Conservation (phyloP, 345 rosid genomes). For the Linum trigynum region DNA sequence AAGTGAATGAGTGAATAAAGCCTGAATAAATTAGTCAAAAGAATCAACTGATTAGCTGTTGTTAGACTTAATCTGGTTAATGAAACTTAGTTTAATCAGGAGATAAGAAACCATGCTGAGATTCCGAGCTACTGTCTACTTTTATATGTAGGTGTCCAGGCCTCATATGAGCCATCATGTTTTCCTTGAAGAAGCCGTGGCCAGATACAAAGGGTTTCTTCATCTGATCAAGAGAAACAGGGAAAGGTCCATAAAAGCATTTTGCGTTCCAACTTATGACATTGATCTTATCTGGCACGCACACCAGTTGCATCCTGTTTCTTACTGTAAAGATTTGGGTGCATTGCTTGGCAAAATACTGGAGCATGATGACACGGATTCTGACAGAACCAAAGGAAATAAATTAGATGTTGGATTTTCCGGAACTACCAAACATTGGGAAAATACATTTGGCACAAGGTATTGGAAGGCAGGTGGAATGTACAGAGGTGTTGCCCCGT, state of each 20-base stretch:
- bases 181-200: constrained; percentile 72
- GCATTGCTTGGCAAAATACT: constrained; percentile 57
- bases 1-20: background rate
- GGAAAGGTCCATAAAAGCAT: constrained; percentile 51
- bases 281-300: constrained; percentile 97
- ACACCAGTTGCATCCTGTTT: constrained; percentile 77
- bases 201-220: constrained; percentile 85
- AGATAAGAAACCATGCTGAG: no score
- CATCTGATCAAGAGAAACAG: constrained; percentile 67
- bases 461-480: constrained; percentile 94
- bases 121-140: constrained; percentile 1
- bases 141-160: constrained; percentile 57
- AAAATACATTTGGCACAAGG: constrained; percentile 67
- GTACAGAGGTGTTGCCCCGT: constrained; percentile 68
- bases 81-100: no score
- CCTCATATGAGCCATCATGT: constrained; percentile 46
- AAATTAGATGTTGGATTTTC: constrained; percentile 80
- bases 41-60: no score
- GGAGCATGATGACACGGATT: constrained; percentile 90
- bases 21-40: no score
- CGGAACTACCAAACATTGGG: constrained; percentile 79
- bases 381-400: constrained; percentile 83
- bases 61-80: background rate
- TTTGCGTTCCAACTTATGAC: constrained; percentile 94
- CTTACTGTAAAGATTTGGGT: constrained; percentile 59